Base-by-base conservation (phyloP, 495 filamentous ascomycete genomes). In the Neurospora hispaniola region DNA sequence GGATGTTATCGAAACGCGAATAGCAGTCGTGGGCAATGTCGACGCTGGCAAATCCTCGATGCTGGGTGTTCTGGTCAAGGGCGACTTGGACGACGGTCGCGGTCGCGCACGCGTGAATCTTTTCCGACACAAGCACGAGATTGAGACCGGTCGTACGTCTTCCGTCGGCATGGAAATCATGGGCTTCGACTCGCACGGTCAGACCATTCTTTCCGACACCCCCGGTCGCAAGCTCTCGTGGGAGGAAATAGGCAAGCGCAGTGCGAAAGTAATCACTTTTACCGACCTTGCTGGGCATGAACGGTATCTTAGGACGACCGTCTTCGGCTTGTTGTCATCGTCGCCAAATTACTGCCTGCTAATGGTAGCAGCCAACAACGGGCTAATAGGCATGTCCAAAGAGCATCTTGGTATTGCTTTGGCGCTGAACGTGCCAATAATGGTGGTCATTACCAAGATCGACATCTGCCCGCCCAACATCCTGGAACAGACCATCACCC, bases 161-260 rank as follows among this genome's bases (percentile, higher is more conserved):
- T 98, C 96, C 2, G 96, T 99, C 4, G 96, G 96, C 38, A 92
- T 97, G 93, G 96, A 99, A 81, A 99, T 99, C 69, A 96, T 99
- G 93, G 96, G 96, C 12, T 99, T 98, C 76, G 94, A 98, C 80
- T 92, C 91, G 72, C 88, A 86, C 71, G 96, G 96, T 20, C 91
- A 97, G 39, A 90, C 97, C 46, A 88, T 99, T 69, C 86, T 89
- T 39, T 93, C 91, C 38, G 89, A 89, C 69, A 91, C 92, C 0
- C 91, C 94, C 10, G 96, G 96, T 4, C 82, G 84, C 46, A 86
- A 86, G 76, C 84, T 99, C 38, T 94, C 94, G 27, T 99, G 96
- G 96, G 96, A 98, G 78, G 96, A 99, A 81, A 97, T 99, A 80
- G 96, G 96, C 35, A 94, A 92, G 81, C 93, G 93, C 54, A 96